Base-by-base conservation (phyloP, 305 asterid species). In the Fraxinus nigra region DNA sequence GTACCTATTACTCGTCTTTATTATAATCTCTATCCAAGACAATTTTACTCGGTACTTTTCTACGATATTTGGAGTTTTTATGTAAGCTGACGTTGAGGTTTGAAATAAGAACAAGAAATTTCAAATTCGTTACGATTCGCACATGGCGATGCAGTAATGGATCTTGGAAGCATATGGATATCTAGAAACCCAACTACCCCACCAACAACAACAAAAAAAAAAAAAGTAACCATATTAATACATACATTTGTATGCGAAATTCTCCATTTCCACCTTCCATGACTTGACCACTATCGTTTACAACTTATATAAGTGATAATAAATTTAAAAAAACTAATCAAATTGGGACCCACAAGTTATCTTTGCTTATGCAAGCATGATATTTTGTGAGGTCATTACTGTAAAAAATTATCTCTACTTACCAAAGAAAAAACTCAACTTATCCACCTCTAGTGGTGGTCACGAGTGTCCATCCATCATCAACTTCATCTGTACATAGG, bases 341-440 rank as follows among this genome's bases (percentile, higher is more conserved):
- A 69, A 43, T 13, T 13, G 59, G 70, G 72, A 37, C 48, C 20
- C 22, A 43, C 28, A 6, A 69, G 72, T 32, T 6, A 79, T 28
- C 76, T 79, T 63, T 79, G 72, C 72, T 46, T 43, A 69, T 70
- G 77, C 82, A 32, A 79, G 70, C 82, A 79, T 22, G 34, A 72
- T 46, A n/a, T 30, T n/a, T 33, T 32, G 30, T 70, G 72, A 30
- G 8, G 46, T 20, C 77, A 40, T 18, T 13, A 11, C 46, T 20
- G 59, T 69, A 14, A 40, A 81, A 43, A 54, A 69, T 65, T 63
- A 83, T 61, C 10, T 76, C 11, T 9, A 26, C 11, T 28, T 72
- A 37, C 2, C 54, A 28, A 7, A 82, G 20, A 46, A 79, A 32
- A 54, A 7, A 34, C 30, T 75, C n/a, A 1, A 74, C 72, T 51